Conservation (phyloP, 176 grass and related monocot species). For the Raddia distichophylla region DNA sequence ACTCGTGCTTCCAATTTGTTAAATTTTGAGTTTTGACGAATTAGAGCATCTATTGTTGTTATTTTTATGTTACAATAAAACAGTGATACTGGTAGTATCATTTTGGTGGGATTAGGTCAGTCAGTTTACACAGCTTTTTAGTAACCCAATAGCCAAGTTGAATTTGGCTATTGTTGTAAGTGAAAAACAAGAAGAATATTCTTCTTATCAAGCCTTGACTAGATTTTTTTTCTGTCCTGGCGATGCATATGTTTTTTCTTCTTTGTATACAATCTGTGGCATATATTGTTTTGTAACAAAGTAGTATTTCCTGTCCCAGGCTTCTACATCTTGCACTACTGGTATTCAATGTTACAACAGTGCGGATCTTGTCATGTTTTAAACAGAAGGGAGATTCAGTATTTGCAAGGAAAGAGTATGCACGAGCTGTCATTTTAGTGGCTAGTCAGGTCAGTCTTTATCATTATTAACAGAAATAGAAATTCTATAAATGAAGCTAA, state of each 20-base stretch:
- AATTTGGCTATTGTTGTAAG: not conserved
- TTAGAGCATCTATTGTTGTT: not conserved
- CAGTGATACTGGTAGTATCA: slow-evolving; percentile 9
- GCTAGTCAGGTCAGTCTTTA: slow-evolving; percentile 79
- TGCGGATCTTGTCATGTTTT: slow-evolving; percentile 58
- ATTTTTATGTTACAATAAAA: slow-evolving; percentile 5
- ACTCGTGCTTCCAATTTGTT: not conserved
- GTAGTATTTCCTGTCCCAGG: slow-evolving; percentile 57
- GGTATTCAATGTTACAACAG: slow-evolving; percentile 53
- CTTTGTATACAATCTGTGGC: not conserved
- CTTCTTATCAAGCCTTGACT: slow-evolving; percentile 25
- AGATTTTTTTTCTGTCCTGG: not conserved
- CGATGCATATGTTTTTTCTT: not conserved
- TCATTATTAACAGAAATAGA: slow-evolving; percentile 30
- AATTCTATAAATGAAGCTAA: slow-evolving; percentile 4
- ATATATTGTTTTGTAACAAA: slow-evolving; percentile 33
- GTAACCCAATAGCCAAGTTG: not conserved
- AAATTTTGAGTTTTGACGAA: slow-evolving; percentile 8
- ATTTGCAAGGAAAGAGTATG: slow-evolving; percentile 82
- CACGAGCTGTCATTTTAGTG: slow-evolving; percentile 81
- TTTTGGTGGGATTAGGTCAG: slow-evolving; percentile 16
- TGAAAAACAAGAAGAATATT: slow-evolving; percentile 5
- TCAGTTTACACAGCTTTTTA: slow-evolving; percentile 14
- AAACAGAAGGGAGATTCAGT: slow-evolving; percentile 50
- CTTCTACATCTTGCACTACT: slow-evolving; percentile 70